Evolutionary conservation across 116 monocot genomes (phyloP).

Genomic region (Zostera marina): DNA sequence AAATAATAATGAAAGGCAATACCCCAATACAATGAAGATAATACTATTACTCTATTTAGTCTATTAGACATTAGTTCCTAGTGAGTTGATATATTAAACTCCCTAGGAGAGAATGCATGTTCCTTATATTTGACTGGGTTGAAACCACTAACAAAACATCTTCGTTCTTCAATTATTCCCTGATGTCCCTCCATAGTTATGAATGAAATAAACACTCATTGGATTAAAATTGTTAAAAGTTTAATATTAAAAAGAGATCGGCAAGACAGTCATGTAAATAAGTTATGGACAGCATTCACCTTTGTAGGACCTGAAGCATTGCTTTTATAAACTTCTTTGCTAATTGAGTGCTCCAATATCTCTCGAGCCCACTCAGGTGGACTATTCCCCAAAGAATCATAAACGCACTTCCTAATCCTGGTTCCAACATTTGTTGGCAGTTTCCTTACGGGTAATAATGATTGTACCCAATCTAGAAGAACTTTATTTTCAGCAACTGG

Average conservation of each 20-base stretch:
- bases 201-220: too few species aligned
- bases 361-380: constrained; percentile 95
- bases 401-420: constrained; percentile 84
- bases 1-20: too few species aligned
- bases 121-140: too few species aligned
- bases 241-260: not conserved
- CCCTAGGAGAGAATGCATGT: too few species aligned
- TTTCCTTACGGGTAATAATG: constrained; percentile 80
- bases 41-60: too few species aligned
- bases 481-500: constrained; percentile 15
- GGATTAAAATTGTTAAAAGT: too few species aligned
- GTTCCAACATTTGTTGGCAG: constrained; percentile 99
- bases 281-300: constrained; percentile 23
- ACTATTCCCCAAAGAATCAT: constrained; percentile 54
- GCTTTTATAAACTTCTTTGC: constrained; percentile 95
- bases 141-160: too few species aligned
- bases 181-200: too few species aligned
- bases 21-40: too few species aligned
- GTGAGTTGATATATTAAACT: too few species aligned
- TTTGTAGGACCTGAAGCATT: constrained; percentile 99
- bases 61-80: too few species aligned
- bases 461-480: constrained; percentile 82
- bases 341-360: constrained; percentile 81
- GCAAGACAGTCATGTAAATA: not conserved
- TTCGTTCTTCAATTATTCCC: too few species aligned